Evolutionary conservation across 2,329 filamentous ascomycete genomes (phyloP).

Genomic region (Penicillium sclerotiorum): DNA sequence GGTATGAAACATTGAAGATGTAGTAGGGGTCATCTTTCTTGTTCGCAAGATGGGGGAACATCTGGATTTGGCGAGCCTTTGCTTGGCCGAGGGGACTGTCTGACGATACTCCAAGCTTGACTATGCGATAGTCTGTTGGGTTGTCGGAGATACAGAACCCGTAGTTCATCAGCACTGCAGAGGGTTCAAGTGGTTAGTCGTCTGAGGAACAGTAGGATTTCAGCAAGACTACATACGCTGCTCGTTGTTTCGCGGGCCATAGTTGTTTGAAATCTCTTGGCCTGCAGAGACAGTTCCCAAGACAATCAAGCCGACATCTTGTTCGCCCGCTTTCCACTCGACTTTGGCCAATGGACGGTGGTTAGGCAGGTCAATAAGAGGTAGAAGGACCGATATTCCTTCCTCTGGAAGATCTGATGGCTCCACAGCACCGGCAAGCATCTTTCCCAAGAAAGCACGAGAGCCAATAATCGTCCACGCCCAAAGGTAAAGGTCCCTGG

Average conservation of each 20-base stretch:
- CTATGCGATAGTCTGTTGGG: conserved; percentile 47
- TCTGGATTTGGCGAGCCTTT: conserved; percentile 36
- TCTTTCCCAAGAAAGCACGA: conserved; percentile 48
- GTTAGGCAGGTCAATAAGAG: conserved; percentile 72
- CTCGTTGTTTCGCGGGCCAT: conserved; percentile 74
- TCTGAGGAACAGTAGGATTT: neutral
- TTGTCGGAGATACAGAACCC: conserved; percentile 49
- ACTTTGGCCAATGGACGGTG: conserved; percentile 65
- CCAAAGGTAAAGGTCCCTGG: conserved; percentile 51
- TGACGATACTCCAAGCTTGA: conserved; percentile 42
- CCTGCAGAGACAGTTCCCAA: conserved; percentile 54
- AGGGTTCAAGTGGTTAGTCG: no score
- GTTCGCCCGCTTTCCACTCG: conserved; percentile 57
- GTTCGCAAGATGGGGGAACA: conserved; percentile 36
- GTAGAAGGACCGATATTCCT: conserved; percentile 69
- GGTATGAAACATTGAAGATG: conserved; percentile 49
- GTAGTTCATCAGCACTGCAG: conserved; percentile 51
- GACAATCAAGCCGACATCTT: conserved; percentile 45
- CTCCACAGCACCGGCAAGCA: conserved; percentile 41
- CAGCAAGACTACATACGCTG: conserved; percentile 47
- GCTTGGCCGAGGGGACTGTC: conserved; percentile 43
- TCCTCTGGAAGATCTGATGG: conserved; percentile 51
- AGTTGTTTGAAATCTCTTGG: conserved; percentile 67
- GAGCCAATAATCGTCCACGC: conserved; percentile 49
- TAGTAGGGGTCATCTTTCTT: conserved; percentile 43